phyloP scores from a whole-genome alignment of 441 rosid genomes.

The Macaranga tanarius region DNA sequence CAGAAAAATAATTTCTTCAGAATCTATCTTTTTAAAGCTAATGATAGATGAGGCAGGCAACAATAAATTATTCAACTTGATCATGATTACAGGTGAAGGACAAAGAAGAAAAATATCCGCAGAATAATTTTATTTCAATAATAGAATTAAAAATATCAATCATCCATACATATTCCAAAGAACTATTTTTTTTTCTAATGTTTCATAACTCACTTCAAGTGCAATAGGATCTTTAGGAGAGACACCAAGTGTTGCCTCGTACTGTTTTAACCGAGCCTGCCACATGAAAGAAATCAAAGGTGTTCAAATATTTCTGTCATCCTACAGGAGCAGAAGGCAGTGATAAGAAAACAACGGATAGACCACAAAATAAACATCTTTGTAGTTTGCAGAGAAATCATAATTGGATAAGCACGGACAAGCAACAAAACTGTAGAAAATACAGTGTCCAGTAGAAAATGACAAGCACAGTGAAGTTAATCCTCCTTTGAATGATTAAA shows the following conservation, averaged over 20 bases:
- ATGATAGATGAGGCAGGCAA: not conserved
- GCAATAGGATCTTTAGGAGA: constrained; percentile 73
- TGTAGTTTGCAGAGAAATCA: not conserved
- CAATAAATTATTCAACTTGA: not conserved
- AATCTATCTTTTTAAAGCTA: not conserved
- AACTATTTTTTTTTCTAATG: not conserved
- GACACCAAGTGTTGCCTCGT: constrained; percentile 52
- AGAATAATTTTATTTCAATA: not conserved
- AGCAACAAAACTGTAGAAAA: not conserved
- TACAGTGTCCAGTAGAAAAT: not conserved
- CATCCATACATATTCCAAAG: not conserved
- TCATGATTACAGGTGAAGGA: not conserved
- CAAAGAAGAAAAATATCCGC: not conserved
- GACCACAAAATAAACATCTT: not conserved
- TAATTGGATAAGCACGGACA: not conserved
- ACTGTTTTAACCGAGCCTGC: constrained; percentile 78
- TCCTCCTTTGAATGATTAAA: not conserved
- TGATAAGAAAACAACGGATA: constrained; percentile 3
- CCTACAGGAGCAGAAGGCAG: not conserved
- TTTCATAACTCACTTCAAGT: constrained; percentile 69
- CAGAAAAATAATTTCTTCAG: not conserved
- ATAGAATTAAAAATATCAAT: no score
- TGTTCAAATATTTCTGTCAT: constrained; percentile 9
- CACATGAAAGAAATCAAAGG: constrained; percentile 21
- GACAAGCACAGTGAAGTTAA: not conserved